phyloP scores from a whole-genome alignment of 441 rosid species.

The Biscutella auriculata region DNA sequence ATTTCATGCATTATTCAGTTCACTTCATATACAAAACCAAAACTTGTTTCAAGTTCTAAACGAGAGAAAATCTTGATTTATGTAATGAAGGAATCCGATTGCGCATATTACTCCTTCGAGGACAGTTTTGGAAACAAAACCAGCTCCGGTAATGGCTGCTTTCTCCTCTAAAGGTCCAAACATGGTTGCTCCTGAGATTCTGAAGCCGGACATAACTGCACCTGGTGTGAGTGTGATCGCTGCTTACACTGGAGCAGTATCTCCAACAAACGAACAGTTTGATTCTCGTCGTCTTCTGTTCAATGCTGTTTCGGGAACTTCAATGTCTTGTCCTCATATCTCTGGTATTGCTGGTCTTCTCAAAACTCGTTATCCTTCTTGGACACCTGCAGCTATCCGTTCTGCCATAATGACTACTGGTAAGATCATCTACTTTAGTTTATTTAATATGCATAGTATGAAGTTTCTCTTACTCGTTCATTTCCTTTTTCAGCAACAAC shows the following conservation, averaged over 20 bases:
- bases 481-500: constrained; percentile 29
- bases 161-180: constrained; percentile 61
- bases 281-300: constrained; percentile 36
- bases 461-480: neutral
- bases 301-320: constrained; percentile 45
- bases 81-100: constrained; percentile 26
- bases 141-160: constrained; percentile 43
- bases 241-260: constrained; percentile 36
- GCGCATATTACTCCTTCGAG: constrained; percentile 34
- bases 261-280: constrained; percentile 36
- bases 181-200: constrained; percentile 32
- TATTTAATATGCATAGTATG: too few species aligned
- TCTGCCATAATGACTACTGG: constrained; percentile 69
- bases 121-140: constrained; percentile 28
- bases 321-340: constrained; percentile 67
- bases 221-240: constrained; percentile 57
- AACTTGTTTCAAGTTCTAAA: neutral
- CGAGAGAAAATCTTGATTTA: neutral
- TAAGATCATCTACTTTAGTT: too few species aligned
- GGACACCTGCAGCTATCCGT: constrained; percentile 57
- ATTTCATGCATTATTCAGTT: neutral
- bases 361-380: constrained; percentile 43
- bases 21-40: neutral
- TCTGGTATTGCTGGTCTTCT: constrained; percentile 56
- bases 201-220: constrained; percentile 62